Evolutionary conservation across 73 alveolate genomes (phyloP), one percentile per base, ranked within the genome.

Genomic region (Paramecium pentaurelia): DNA sequence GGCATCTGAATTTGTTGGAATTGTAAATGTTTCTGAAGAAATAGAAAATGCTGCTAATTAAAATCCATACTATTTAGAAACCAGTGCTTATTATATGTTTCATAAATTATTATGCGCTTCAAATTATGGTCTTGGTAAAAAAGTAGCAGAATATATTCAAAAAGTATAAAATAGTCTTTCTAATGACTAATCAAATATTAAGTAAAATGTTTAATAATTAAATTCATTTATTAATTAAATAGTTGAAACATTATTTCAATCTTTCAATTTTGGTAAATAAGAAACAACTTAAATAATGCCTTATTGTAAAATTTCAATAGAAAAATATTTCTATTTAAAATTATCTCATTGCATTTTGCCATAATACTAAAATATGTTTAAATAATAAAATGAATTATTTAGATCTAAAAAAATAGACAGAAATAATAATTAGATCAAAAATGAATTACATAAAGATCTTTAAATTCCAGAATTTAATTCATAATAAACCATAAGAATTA

Each of bases 71-170:
- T 64, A 73, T 64, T 77, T 87, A 40, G 93, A 87, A 87, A 64
- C 93, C 4, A 87, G 88, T 59, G 93, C 93, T 18, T 64, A 87
- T 87, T 87, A 87, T 60, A 64, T 87, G 93, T 87, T 87, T 64
- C 71, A 87, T 47, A 87, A 87, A 34, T 40, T 87, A 40, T 64
- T 87, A 20, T 87, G 93, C 38, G 93, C 93, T 25, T 54, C 83
- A 60, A 77, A 73, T 64, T 87, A 87, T 36, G 93, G 93, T 3
- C 30, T 87, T 34, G 93, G 88, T 4, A 87, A 86, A 64, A 87
- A 87, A 40, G 93, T 87, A 7, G 47, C 73, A 37, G 88, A 87
- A 87, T 64, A 49, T 64, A 64, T 87, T 14, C 32, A 32, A 40
- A 77, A 87, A 64, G 37, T 87, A 58, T 60, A 64, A 86, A 60